Evolutionary conservation across 768 basidiomycete genomes (phyloP).

Genomic region (Kwoniella europaea): DNA sequence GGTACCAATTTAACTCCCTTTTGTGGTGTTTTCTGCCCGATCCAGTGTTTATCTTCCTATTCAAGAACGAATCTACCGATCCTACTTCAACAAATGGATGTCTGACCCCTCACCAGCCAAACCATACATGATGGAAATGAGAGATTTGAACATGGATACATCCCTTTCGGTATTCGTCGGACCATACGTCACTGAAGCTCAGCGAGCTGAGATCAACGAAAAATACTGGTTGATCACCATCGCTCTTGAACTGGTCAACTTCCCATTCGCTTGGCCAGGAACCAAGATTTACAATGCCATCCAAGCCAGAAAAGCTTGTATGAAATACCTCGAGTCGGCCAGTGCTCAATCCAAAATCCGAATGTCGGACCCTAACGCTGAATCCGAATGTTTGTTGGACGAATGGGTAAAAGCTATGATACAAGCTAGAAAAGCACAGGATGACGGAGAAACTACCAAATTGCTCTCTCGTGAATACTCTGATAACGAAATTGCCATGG

Average conservation of each 20-base stretch:
- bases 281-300: constrained; percentile 95
- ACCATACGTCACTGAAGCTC: constrained; percentile 79
- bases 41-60: constrained; percentile 78
- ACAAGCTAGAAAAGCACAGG: constrained; percentile 59
- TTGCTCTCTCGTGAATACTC: constrained; percentile 70
- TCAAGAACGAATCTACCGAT: constrained; percentile 80
- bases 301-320: constrained; percentile 82
- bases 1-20: no score
- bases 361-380: constrained; percentile 74
- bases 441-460: constrained; percentile 69
- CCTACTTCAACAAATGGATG: constrained; percentile 77
- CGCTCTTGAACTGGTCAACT: constrained; percentile 97
- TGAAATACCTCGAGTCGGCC: constrained; percentile 71
- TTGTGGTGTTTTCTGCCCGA: neutral
- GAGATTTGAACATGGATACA: constrained; percentile 95
- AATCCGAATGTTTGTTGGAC: constrained; percentile 88
- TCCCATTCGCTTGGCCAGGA: constrained; percentile 91
- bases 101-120: constrained; percentile 62
- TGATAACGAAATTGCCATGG: constrained; percentile 95
- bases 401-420: constrained; percentile 81
- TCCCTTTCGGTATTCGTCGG: constrained; percentile 96
- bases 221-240: constrained; percentile 96
- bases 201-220: constrained; percentile 78
- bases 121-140: constrained; percentile 80
- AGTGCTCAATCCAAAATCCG: constrained; percentile 77